Evolutionary conservation across 176 grass and related monocot species (phyloP).

Genomic region (Aechmea fasciata): DNA sequence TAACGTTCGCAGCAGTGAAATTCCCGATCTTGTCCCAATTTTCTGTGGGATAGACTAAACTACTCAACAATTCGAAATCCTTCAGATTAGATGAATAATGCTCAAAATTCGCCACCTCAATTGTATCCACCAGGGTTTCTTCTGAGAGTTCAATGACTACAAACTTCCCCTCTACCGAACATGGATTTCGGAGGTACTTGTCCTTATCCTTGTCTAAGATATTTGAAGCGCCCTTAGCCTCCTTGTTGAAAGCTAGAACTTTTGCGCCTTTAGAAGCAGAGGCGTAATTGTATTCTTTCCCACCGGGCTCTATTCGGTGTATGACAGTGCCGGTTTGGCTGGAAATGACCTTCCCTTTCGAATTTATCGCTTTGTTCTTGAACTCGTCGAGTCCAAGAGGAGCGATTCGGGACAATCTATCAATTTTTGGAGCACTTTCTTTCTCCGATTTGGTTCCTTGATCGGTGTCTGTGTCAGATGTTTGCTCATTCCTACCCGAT

Average conservation of each 20-base stretch:
- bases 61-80: slow-evolving; percentile 71
- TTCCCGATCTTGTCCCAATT: slow-evolving; percentile 71
- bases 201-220: slow-evolving; percentile 97
- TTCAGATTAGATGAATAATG: slow-evolving; percentile 89
- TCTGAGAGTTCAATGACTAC: slow-evolving; percentile 91
- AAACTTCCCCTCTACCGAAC: slow-evolving; percentile 82
- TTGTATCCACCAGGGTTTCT: slow-evolving; percentile 85
- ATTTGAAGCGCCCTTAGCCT: slow-evolving; percentile 88
- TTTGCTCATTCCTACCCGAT: slow-evolving; percentile 1
- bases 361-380: slow-evolving; percentile 59
- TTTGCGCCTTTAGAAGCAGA: slow-evolving; percentile 77
- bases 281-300: slow-evolving; percentile 91
- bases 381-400: slow-evolving; percentile 79
- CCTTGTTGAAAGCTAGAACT: slow-evolving; percentile 79
- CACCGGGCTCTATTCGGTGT: slow-evolving; percentile 75
- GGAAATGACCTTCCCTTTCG: slow-evolving; percentile 42
- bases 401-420: slow-evolving; percentile 44
- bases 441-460: slow-evolving; percentile 26
- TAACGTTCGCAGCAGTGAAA: slow-evolving; percentile 65
- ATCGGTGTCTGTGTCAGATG: slow-evolving; percentile 17
- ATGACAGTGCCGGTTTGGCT: slow-evolving; percentile 49
- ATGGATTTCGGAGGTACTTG: slow-evolving; percentile 94
- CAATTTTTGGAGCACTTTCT: slow-evolving; percentile 27
- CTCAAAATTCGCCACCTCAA: slow-evolving; percentile 90
- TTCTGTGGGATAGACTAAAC: slow-evolving; percentile 73